Percentiles rank a stretch among this genome's conserved stretches.
Evolutionary conservation across 2,329 filamentous ascomycete genomes (phyloP).

Genomic region (Talaromyces sp.): DNA sequence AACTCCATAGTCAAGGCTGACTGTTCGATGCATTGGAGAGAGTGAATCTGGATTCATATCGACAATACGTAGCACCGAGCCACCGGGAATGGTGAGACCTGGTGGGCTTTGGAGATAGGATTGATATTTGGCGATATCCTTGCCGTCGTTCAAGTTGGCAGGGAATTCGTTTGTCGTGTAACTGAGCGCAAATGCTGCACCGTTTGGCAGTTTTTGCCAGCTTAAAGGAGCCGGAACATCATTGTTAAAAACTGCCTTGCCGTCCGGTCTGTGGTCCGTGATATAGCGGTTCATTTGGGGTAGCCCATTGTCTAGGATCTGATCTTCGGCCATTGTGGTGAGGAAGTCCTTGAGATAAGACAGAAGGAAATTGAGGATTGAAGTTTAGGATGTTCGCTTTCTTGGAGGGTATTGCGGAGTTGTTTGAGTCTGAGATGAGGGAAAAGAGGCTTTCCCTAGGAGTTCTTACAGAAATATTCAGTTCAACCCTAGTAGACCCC

Average conservation of each 20-base stretch:
- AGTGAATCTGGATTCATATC: slow-evolving; percentile 44
- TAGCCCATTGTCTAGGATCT: slow-evolving; percentile 15
- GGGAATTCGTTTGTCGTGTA: slow-evolving; percentile 51
- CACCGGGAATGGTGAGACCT: slow-evolving; percentile 48
- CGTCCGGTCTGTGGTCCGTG: slow-evolving; percentile 17
- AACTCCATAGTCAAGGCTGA: slow-evolving; percentile 54
- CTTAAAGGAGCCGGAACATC: neutral
- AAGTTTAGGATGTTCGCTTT: neutral
- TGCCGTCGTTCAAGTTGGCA: slow-evolving; percentile 43
- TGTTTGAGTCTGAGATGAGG: too few relatives aligned
- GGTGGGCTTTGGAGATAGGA: slow-evolving; percentile 44
- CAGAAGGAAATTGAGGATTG: neutral
- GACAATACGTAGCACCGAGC: slow-evolving; percentile 39
- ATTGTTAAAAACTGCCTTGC: slow-evolving; percentile 16
- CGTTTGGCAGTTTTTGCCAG: slow-evolving; percentile 26
- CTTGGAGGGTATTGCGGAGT: neutral
- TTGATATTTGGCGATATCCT: slow-evolving; percentile 48
- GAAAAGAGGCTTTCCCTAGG: too few relatives aligned
- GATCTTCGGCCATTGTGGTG: neutral
- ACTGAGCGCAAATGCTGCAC: slow-evolving; percentile 47
- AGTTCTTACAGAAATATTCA: neutral
- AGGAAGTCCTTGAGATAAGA: neutral
- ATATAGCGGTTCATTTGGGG: slow-evolving; percentile 15
- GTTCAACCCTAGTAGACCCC: neutral
- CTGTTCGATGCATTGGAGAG: slow-evolving; percentile 50